Conservation (phyloP, 352 stramenopile species). For the Plasmopara muralis region DNA sequence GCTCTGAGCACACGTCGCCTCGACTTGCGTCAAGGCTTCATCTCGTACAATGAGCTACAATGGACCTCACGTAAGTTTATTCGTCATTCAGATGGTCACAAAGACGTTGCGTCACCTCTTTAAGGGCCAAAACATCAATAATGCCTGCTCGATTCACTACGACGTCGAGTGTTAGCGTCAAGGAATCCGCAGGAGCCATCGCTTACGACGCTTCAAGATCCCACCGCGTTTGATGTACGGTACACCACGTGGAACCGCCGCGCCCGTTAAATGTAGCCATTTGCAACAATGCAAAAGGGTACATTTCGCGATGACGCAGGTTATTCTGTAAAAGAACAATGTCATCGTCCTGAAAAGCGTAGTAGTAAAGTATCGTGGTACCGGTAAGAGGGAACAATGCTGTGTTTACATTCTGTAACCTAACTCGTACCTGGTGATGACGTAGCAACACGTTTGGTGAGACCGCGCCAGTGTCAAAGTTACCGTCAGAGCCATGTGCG, state of each 20-base stretch:
- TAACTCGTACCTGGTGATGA: not conserved
- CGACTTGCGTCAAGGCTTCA: constrained; percentile 39
- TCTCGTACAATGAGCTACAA: constrained; percentile 67
- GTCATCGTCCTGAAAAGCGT: constrained; percentile 4
- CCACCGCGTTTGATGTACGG: constrained; percentile 7
- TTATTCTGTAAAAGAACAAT: not conserved
- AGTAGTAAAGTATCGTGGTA: constrained; percentile 57
- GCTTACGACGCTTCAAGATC: constrained; percentile 33
- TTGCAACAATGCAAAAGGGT: constrained; percentile 8
- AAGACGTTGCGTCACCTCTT: constrained; percentile 37
- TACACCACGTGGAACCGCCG: constrained; percentile 20
- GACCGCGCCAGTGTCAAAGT: constrained; percentile 23
- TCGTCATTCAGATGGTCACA: no score
- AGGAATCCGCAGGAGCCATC: constrained; percentile 1
- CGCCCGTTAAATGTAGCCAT: constrained; percentile 19
- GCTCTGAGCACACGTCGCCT: constrained; percentile 48
- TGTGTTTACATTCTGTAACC: not conserved
- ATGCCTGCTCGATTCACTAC: constrained; percentile 50
- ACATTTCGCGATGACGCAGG: constrained; percentile 9
- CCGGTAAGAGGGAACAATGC: constrained; percentile 23
- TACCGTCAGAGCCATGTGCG: constrained; percentile 32
- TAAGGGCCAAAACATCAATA: constrained; percentile 53
- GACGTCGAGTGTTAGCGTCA: constrained; percentile 37
- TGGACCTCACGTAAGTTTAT: not conserved
- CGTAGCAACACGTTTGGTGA: constrained; percentile 63